Percentiles rank a stretch among this genome's conserved stretches.
Evolutionary conservation across 371 early-diverging fungal genomes (phyloP).

Genomic region (Entomophthora muscae): DNA sequence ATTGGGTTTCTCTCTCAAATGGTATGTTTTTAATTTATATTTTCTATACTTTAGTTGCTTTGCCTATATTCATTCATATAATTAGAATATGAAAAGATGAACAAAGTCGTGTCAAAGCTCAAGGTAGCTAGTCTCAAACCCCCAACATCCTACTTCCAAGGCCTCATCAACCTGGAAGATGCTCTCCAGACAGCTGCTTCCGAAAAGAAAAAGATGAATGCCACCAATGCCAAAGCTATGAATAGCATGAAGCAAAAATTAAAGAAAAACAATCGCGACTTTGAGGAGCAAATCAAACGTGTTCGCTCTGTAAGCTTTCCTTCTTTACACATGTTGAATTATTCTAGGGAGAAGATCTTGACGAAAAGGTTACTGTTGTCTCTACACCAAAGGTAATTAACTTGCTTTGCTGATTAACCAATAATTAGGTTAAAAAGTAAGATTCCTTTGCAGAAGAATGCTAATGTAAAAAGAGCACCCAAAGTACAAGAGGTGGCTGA

Average conservation of each 20-base stretch:
- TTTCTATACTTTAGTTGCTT: no score
- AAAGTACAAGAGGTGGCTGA: background rate
- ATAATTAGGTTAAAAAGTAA: background rate
- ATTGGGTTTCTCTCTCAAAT: slow-evolving; percentile 69
- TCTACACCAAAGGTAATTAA: background rate
- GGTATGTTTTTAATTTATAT: slow-evolving; percentile 44
- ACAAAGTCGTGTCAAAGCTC: slow-evolving; percentile 45
- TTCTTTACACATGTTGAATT: background rate
- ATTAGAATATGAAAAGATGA: slow-evolving; percentile 62
- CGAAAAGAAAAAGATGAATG: slow-evolving; percentile 63
- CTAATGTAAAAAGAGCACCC: background rate
- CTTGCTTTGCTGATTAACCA: no score
- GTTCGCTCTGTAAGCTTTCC: slow-evolving; percentile 9
- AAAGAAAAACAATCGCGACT: slow-evolving; percentile 67
- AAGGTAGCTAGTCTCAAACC: slow-evolving; percentile 7
- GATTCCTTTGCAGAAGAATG: background rate
- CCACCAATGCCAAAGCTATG: slow-evolving; percentile 61
- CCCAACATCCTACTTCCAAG: slow-evolving; percentile 63
- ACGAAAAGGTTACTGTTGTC: background rate
- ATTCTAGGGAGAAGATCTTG: background rate
- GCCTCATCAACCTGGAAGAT: slow-evolving; percentile 60
- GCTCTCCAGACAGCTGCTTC: slow-evolving; percentile 33
- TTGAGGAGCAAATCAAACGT: slow-evolving; percentile 26
- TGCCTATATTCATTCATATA: background rate
- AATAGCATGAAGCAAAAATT: slow-evolving; percentile 82